Evolutionary conservation across 2,329 filamentous ascomycete genomes (phyloP).

Genomic region (Karstenula rhodostoma): DNA sequence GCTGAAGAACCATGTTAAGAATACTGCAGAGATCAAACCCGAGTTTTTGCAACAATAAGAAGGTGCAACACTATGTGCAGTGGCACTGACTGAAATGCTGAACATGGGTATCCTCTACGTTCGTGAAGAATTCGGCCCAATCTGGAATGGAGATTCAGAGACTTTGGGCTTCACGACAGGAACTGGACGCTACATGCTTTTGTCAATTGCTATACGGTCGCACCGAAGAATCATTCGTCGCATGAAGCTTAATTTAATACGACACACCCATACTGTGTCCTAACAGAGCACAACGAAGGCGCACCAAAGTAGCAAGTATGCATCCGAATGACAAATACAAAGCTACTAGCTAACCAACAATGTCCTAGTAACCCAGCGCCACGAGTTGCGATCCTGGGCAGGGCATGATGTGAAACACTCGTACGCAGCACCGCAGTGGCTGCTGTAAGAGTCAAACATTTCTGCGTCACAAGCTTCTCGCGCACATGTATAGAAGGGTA

Average conservation of each 20-base stretch:
- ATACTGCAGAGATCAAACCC: conserved; percentile 88
- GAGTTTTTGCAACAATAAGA: conserved; percentile 63
- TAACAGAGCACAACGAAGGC: background rate
- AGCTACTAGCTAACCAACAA: background rate
- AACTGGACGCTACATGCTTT: background rate
- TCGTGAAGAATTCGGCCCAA: background rate
- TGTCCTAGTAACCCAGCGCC: background rate
- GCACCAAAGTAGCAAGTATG: background rate
- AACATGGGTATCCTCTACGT: background rate
- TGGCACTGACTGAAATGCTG: background rate
- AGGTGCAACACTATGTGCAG: background rate
- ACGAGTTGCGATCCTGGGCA: background rate
- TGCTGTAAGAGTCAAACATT: background rate
- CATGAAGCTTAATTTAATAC: background rate
- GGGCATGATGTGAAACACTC: background rate
- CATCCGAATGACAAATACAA: background rate
- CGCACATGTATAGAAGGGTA: background rate
- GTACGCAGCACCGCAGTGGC: background rate
- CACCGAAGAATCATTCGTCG: background rate
- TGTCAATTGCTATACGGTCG: background rate
- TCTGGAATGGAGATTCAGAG: background rate
- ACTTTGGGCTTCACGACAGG: background rate
- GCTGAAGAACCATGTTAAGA: conserved; percentile 81
- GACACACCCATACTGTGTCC: background rate
- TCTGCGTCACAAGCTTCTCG: background rate